Conservation (phyloP, 1,284 basidiomycete species). For the Cryptococcus jaspeensis region DNA sequence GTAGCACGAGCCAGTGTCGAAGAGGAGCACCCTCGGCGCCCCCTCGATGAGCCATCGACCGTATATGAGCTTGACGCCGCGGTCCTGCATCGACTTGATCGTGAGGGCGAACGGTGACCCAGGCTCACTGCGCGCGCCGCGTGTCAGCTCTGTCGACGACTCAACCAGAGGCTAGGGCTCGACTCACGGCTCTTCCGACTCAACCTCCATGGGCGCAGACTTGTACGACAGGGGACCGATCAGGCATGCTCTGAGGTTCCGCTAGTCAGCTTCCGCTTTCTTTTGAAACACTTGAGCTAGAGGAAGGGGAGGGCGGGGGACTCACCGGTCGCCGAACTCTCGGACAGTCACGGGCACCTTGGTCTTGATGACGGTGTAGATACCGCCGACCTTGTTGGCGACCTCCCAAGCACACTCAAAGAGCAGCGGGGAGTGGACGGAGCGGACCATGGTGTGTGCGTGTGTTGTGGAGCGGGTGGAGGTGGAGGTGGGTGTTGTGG, state of each 20-base stretch:
- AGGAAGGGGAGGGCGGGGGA: no score
- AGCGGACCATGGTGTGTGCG: slow-evolving; percentile 54
- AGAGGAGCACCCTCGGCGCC: slow-evolving; percentile 87
- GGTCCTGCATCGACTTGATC: slow-evolving; percentile 73
- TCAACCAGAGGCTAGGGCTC: slow-evolving; percentile 27
- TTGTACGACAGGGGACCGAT: slow-evolving; percentile 96
- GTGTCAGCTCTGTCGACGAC: neutral
- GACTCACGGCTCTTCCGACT: slow-evolving; percentile 75
- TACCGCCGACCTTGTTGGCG: slow-evolving; percentile 96
- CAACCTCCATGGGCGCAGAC: slow-evolving; percentile 97
- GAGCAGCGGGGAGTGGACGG: slow-evolving; percentile 72
- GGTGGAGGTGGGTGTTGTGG: neutral
- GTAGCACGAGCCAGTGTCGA: slow-evolving; percentile 89
- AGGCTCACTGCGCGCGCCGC: slow-evolving; percentile 35
- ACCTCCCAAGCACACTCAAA: slow-evolving; percentile 94
- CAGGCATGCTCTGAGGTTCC: slow-evolving; percentile 53
- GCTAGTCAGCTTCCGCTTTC: neutral
- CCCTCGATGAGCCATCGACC: slow-evolving; percentile 98
- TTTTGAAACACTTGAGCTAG: no score
- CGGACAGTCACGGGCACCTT: slow-evolving; percentile 96
- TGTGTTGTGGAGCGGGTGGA: neutral
- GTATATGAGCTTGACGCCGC: slow-evolving; percentile 91
- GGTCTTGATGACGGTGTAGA: slow-evolving; percentile 99
- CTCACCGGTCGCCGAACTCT: slow-evolving; percentile 63
- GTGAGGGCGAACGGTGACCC: slow-evolving; percentile 64